Evolutionary conservation across 768 basidiomycete species (phyloP), one percentile per base, ranked within the genome.

Genomic region (Psilocybe sp.): DNA sequence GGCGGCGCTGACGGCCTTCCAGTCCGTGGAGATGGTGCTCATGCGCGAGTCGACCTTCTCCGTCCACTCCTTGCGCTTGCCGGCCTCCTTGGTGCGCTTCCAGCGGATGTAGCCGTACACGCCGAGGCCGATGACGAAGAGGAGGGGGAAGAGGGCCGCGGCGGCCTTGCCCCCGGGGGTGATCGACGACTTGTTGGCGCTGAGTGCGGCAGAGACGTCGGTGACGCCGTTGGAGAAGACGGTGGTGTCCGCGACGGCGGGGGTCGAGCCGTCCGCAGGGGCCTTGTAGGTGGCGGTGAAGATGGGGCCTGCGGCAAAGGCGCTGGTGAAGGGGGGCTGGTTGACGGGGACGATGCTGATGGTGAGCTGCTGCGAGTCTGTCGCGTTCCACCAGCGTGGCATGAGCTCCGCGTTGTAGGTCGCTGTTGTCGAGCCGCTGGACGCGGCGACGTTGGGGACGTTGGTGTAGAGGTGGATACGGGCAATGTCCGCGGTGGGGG

Each of bases 31-130:
- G 56, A 91, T 88, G 43, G 85, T 87, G 2, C 82, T 85, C 89
- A 92, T 91, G 64, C 89, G 85, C 65, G 81, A 82, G 70, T 92
- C 89, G 64, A 92, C 65, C 9, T 73, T 78, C 62, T 83, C 76
- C 36, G 77, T 81, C 74, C 80, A 92, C 16, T 74, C 73, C 64
- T 70, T 76, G 60, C 79, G 74, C 63, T 85, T 75, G 23, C 77
- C 72, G 49, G 68, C 69, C 44, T 73, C 72, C 53, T 67, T 76
- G 28, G 65, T 59, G 51, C 89, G 81, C 44, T 66, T 78, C 50
- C 70, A 67, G 60, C 67, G 78, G 70, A 92, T 62, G 65, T 81
- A 89, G 0, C 69, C 59, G 10, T 63, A 71, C 33, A 73, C 52
- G 37, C 67, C 69, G 16, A 79, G 47, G 20, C 60, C 69, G 52